Base-by-base conservation (phyloP, 1,284 basidiomycete species). In the Rhodotorula sp. region DNA sequence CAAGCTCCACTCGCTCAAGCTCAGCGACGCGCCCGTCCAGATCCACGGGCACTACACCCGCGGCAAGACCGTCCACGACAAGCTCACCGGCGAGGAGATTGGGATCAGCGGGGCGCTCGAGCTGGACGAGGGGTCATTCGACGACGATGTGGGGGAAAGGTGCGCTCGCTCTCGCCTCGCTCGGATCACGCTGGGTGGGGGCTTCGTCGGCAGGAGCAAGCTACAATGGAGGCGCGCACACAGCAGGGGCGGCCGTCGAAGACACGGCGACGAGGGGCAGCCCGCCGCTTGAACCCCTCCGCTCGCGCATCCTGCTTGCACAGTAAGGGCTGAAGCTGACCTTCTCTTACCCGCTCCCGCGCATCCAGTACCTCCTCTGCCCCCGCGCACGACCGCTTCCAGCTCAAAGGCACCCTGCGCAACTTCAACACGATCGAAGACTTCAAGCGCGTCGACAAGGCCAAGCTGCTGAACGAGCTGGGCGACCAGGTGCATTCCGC, bases 341-440 rank as follows among this genome's bases (percentile, higher is more conserved):
- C 25, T 5, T 25, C 37, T 15, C 21, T 19, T 13, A 25, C 15
- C 39, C 4, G 15, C 10, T 10, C 29, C 13, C 19, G 27, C 27
- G 9, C 12, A 27, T 25, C 3, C 29, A n/a, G 39, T 44, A 48
- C 37, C 37, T 19, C 13, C 22, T 12, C 56, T 8, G 61, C 48
- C 48, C 19, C 48, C 53, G 34, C 61, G 22, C 51, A 32, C 63
- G 70, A 61, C 37, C 70, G 61, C 25, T 69, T 86, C 27, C 62
- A 81, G 0, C 83, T 87, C 1, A 79, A 72, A 10, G 96, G 96
- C 19, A 82, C 85, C 2, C 86, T 98, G 78, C 95, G 94, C 85
- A 84, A 83, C 76, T 83, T 81, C 84, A 99, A 99, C 80, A 98
- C 97, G 3, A 89, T 98, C 77, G 95, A 98, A 78, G 93, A 97